Conservation (phyloP, 352 stramenopile species). For the Phytopythium mirpurense region DNA sequence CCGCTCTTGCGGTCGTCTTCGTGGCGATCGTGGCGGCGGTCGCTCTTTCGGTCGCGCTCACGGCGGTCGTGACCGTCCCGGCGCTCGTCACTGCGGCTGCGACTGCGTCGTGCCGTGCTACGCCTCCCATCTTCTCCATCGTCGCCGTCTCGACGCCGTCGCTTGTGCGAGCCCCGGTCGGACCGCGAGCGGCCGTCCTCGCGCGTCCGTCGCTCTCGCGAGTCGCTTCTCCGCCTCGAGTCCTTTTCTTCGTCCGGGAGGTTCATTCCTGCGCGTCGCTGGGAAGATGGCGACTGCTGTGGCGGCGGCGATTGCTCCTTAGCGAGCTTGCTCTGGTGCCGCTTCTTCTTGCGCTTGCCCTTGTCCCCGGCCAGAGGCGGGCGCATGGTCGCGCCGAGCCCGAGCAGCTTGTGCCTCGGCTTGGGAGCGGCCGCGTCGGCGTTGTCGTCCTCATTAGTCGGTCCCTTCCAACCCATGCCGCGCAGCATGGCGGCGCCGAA, state of each 20-base stretch:
- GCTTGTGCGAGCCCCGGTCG: conserved; percentile 9
- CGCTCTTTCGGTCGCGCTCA: neutral
- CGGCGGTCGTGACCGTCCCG: conserved; percentile 10
- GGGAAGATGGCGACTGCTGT: neutral
- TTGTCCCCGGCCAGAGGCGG: conserved; percentile 37
- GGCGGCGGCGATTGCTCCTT: conserved; percentile 4
- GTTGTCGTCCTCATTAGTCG: conserved; percentile 37
- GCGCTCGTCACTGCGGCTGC: conserved; percentile 11
- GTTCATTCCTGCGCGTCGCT: conserved; percentile 11
- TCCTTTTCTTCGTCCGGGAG: conserved; percentile 4
- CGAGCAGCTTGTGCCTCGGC: conserved; percentile 89
- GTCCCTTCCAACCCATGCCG: conserved; percentile 96
- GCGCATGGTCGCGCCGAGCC: conserved; percentile 87
- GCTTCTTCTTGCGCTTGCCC: conserved; percentile 24
- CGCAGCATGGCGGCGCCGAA: conserved; percentile 95
- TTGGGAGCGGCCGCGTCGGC: conserved; percentile 39
- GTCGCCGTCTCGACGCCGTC: conserved; percentile 9
- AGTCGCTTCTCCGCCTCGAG: conserved; percentile 7
- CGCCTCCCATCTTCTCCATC: neutral
- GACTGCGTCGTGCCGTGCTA: conserved; percentile 6
- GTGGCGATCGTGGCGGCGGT: conserved; percentile 1
- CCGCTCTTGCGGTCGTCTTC: conserved; percentile 4
- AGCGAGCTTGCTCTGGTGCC: conserved; percentile 4
- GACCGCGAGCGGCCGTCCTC: conserved; percentile 2
- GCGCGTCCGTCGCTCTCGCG: neutral